Base-by-base conservation (phyloP, 768 basidiomycete genomes). In the Trametes sanguinea region DNA sequence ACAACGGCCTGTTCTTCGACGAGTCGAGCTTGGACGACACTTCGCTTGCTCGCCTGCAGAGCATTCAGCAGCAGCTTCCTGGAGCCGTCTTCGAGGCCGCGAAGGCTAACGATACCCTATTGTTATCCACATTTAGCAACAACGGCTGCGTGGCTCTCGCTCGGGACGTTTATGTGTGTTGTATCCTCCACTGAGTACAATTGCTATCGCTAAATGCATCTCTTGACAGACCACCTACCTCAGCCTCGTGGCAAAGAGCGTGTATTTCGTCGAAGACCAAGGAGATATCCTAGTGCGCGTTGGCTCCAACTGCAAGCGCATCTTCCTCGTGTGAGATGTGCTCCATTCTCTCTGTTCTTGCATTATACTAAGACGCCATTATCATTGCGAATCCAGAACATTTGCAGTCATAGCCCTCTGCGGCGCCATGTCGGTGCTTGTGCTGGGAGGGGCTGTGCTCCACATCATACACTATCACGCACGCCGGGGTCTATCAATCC, bases 1-100 rank as follows among this genome's bases (percentile, higher is more conserved):
- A 83, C 68, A 86, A 85, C 63, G 85, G 84, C 0, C 74, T 86
- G 53, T 73, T 74, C 42, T 85, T 85, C 69, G 75, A 81, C 53
- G 47, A 62, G 48, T 35, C 76, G 5, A 79, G 82, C 68, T 68
- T 72, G 57, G 67, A 68, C 47, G 13, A 22, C 37, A 81, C 81
- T 51, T 71, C 78, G 32, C 54, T 70, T 27, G 76, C 68, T 2
- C 72, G 81, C 50, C 70, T 74, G 66, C 73, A 73, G 44, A 81
- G 82, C n/a, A 81, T 78, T 2, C 77, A 75, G 56, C 67, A 83
- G 53, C 78, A 80, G 64, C 73, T 85, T 48, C 81, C 84, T 5
- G 80, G 83, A 8, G 80, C 83, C 7, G 77, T 85, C 10, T 79
- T 78, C 54, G 81, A 83, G 67, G 75, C 75, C 6, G 81, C 83